Conservation (phyloP, 2,329 filamentous ascomycete species). For the Sarocladiaceae sp. region DNA sequence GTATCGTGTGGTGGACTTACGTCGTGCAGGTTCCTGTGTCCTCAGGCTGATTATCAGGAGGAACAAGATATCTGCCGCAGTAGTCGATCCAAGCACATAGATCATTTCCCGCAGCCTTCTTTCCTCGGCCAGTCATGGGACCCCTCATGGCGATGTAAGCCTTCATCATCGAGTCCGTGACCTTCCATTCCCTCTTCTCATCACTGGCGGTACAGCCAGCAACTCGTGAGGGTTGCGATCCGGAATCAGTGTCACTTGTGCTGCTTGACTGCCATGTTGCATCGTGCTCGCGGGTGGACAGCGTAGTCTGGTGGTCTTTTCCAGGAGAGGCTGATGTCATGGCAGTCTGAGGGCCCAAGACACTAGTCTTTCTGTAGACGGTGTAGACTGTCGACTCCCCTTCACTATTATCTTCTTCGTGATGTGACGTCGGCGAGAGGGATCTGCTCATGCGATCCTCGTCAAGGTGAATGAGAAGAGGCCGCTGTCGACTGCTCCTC, state of each 20-base stretch:
- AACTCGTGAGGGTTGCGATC: not conserved
- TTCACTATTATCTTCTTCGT: too few relatives aligned
- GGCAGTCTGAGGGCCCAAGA: too few relatives aligned
- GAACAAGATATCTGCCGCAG: not conserved
- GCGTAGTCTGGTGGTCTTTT: too few relatives aligned
- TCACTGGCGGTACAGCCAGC: constrained; percentile 6
- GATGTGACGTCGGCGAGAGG: too few relatives aligned
- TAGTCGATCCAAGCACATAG: constrained; percentile 21
- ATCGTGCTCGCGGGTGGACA: too few relatives aligned
- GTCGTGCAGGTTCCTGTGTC: not conserved
- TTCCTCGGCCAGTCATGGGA: constrained; percentile 13
- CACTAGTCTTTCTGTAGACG: too few relatives aligned
- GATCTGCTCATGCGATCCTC: too few relatives aligned
- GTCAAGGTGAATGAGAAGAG: too few relatives aligned
- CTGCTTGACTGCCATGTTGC: too few relatives aligned
- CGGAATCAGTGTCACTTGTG: not conserved
- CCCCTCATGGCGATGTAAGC: constrained; percentile 29
- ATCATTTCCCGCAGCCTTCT: constrained; percentile 16
- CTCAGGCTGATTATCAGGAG: not conserved
- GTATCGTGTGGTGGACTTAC: not conserved
- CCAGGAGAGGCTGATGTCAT: too few relatives aligned
- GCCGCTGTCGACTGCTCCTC: too few relatives aligned
- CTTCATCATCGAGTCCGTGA: constrained; percentile 21
- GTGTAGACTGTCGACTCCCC: too few relatives aligned
- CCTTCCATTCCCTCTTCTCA: constrained; percentile 14